Evolutionary conservation across 148 eudicot species (phyloP).

Genomic region (Nepenthes mirabilis): DNA sequence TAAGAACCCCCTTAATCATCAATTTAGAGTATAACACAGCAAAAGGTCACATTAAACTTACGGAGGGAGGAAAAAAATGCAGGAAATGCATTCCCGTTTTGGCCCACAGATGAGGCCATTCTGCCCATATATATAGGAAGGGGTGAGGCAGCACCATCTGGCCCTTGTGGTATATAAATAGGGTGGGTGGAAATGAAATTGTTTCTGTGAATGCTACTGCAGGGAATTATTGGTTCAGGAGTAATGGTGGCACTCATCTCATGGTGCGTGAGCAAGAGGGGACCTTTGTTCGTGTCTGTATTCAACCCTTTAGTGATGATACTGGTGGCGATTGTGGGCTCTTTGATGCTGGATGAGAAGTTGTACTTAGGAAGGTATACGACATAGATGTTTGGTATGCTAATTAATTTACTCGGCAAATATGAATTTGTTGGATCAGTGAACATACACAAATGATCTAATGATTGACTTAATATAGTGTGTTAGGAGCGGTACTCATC

Average conservation of each 20-base stretch:
- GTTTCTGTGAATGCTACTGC: not conserved
- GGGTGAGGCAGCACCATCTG: not conserved
- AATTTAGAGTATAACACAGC: too few species aligned
- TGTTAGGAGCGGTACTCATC: conserved; percentile 34
- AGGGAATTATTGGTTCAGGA: conserved; percentile 48
- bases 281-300: conserved; percentile 50
- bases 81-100: too few species aligned
- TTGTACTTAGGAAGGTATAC: conserved; percentile 52
- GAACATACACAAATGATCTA: not conserved
- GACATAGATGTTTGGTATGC: not conserved
- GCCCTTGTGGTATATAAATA: not conserved
- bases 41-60: not conserved
- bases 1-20: not conserved
- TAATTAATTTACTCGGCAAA: not conserved
- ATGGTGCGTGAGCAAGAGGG: conserved; percentile 37
- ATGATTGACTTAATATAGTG: conserved; percentile 9
- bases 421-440: not conserved
- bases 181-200: not conserved
- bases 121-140: too few species aligned
- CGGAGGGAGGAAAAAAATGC: not conserved
- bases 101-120: too few species aligned
- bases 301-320: conserved; percentile 49
- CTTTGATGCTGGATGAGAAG: conserved; percentile 34
- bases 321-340: conserved; percentile 32
- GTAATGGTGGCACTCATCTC: conserved; percentile 18